Evolutionary conservation across 2,329 filamentous ascomycete species (phyloP).

Genomic region (Colletotrichum sp.): DNA sequence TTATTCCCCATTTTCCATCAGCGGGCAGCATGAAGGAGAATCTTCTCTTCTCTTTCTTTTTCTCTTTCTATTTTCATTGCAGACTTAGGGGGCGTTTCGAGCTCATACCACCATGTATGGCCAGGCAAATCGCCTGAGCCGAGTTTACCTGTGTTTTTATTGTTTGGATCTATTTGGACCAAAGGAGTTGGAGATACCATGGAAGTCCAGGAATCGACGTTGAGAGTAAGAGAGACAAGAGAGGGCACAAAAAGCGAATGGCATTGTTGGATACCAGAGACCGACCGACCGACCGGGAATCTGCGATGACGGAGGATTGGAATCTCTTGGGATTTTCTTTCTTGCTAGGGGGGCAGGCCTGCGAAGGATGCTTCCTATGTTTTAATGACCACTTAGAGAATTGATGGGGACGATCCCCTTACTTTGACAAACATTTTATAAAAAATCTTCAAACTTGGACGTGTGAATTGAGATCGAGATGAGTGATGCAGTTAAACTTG

Average conservation of each 20-base stretch:
- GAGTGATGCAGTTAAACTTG: neutral
- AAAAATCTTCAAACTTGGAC: neutral
- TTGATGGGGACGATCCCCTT: neutral
- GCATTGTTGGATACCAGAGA: neutral
- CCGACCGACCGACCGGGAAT: neutral
- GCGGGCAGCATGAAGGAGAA: slow-evolving; percentile 14
- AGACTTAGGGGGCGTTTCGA: neutral
- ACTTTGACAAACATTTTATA: neutral
- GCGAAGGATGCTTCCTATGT: neutral
- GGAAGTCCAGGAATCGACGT: slow-evolving; percentile 2
- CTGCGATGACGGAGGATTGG: neutral
- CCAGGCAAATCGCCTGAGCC: neutral
- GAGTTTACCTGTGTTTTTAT: neutral
- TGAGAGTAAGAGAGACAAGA: neutral
- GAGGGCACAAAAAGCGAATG: neutral
- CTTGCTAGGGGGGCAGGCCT: neutral
- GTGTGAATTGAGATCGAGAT: neutral
- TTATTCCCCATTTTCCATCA: slow-evolving; percentile 10
- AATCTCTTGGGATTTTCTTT: neutral
- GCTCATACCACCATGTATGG: neutral
- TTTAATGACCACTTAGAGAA: neutral
- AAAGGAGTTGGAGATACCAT: slow-evolving; percentile 20
- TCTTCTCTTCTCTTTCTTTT: neutral
- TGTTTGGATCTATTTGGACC: neutral
- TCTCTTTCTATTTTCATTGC: neutral